Percentiles rank a stretch among this genome's conserved stretches.
These are phyloP conservation scores for Linum lewisii DNA, from an alignment of 345 rosid genomes.

Conservation along the genomic window DNA sequence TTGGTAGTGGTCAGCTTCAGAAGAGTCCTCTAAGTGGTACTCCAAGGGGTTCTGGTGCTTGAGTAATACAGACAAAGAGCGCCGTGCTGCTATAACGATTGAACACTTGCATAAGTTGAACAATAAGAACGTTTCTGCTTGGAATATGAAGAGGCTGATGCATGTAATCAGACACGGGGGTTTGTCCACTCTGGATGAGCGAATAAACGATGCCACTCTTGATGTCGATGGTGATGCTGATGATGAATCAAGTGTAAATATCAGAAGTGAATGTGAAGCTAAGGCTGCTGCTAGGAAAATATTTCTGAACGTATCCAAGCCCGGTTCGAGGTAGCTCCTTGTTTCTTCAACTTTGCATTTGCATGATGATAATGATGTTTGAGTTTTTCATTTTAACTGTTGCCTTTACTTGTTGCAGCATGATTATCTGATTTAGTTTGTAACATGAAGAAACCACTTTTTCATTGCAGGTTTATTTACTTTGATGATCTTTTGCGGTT, in stretches of 20 bases:
- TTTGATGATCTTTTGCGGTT: slow-evolving; percentile 22
- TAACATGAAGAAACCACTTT: neutral
- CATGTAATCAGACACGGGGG: slow-evolving; percentile 20
- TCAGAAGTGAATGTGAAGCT: slow-evolving; percentile 25
- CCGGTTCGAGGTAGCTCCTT: slow-evolving; percentile 15
- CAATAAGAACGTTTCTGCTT: slow-evolving; percentile 24
- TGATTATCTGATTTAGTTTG: neutral
- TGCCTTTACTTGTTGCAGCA: neutral
- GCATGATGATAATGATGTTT: neutral
- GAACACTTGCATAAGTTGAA: slow-evolving; percentile 26
- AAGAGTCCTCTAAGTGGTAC: slow-evolving; percentile 19
- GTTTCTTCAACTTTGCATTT: too few species aligned
- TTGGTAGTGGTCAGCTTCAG: slow-evolving; percentile 20
- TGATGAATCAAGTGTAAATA: slow-evolving; percentile 21
- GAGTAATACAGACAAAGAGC: slow-evolving; percentile 10
- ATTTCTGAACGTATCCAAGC: slow-evolving; percentile 23
- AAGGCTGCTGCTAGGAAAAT: slow-evolving; percentile 25
- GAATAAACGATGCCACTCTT: slow-evolving; percentile 7
- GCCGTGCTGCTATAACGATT: slow-evolving; percentile 17
- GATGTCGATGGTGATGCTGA: slow-evolving; percentile 19
- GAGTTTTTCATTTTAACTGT: neutral
- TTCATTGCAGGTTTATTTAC: slow-evolving; percentile 14
- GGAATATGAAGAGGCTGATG: slow-evolving; percentile 33
- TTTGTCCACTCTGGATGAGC: slow-evolving; percentile 23
- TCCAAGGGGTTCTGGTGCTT: slow-evolving; percentile 16